Base-by-base conservation (phyloP, 495 filamentous ascomycete genomes). In the Penicillium parvum region DNA sequence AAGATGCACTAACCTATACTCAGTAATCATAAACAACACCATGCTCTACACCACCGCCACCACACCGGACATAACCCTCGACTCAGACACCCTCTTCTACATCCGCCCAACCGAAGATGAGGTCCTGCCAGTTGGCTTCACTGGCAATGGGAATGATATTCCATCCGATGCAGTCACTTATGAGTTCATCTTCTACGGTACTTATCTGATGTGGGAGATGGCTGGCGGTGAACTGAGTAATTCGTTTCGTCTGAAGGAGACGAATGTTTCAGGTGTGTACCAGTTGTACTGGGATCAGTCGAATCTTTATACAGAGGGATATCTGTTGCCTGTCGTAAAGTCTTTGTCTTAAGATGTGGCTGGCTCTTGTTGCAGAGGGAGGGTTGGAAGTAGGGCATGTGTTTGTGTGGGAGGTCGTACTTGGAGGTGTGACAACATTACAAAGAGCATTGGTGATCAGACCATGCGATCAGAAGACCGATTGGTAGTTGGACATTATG, bases 211-310 rank as follows among this genome's bases (percentile, higher is more conserved):
- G 53, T 60, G 50, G 47, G 39, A 54, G 26, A 32, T 45, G 6
- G 17, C 38, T 23, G 29, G 23, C 35, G 49, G 50, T 0, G 11
- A 29, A 7, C 23, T 57, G 28, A 23, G 36, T n/a, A 40, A 54
- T 12, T 57, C 47, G 5, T 60, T 60, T 41, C 50, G 49, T n/a
- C 23, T 52, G 3, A 51, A 51, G 50, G 53, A 39, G 5, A 60
- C 50, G 1, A 37, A 52, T 37, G 44, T 57, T 1, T 35, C 43
- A 4, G 47, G 39, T 8, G 34, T 60, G 6, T 60, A 57, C 28
- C 43, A 60, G 47, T 35, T 51, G 1, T 60, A 50, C 34, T 60
- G 37, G 34, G 53, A 60, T 33, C 37, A 26, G 14, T 58, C 55
- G 16, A 54, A 47, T 21, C 28, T 48, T 7, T 53, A 50, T 19